phyloP scores from a whole-genome alignment of 768 basidiomycete genomes.

The Suillus subluteus region DNA sequence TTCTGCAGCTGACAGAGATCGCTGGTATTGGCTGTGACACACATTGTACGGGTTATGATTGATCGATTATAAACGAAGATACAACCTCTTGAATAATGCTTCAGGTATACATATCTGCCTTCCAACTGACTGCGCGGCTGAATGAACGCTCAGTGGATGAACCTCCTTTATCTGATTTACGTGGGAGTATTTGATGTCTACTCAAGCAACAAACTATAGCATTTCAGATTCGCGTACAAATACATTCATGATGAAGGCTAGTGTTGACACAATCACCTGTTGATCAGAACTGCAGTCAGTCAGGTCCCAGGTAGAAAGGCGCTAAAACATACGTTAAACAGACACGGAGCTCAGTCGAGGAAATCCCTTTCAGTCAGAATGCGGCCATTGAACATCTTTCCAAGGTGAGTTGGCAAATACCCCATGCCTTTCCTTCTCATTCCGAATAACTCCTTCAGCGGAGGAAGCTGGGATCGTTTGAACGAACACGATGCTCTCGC shows the following conservation, averaged over 20 bases:
- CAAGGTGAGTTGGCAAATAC: slow-evolving; percentile 43
- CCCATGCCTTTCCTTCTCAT: slow-evolving; percentile 43
- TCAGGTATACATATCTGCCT: no score
- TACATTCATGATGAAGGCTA: background rate
- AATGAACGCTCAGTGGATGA: no score
- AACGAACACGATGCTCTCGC: background rate
- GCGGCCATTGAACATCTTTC: slow-evolving; percentile 39
- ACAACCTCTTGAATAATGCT: no score
- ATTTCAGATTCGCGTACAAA: background rate
- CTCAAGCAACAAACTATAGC: background rate
- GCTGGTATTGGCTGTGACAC: no score
- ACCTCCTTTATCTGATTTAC: no score
- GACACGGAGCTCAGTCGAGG: background rate
- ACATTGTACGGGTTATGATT: no score
- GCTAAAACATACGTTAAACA: background rate
- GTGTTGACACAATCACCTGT: background rate
- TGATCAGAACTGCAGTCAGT: background rate
- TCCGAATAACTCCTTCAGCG: background rate
- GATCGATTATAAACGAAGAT: no score
- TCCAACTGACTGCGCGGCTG: no score
- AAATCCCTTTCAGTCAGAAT: slow-evolving; percentile 32
- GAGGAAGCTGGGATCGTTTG: background rate
- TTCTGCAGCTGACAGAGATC: no score
- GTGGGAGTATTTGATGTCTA: no score
- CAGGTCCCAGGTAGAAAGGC: background rate